Evolutionary conservation across 768 basidiomycete genomes (phyloP), one percentile per base, ranked within the genome.

Genomic region (Obba rivulosa): DNA sequence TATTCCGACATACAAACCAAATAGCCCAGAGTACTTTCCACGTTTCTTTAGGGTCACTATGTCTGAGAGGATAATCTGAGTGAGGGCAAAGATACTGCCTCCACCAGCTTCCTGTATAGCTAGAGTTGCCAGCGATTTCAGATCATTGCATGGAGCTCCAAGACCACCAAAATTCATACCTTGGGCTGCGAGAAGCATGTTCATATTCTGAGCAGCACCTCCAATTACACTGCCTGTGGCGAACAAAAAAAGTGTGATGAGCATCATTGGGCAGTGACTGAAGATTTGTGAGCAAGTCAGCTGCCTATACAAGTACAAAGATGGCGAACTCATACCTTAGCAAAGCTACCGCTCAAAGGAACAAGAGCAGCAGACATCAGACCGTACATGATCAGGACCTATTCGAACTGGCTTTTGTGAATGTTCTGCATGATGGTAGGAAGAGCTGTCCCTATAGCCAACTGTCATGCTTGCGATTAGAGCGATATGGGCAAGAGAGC

Each of bases 141-240:
- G 3, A 11, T 45, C 34, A 46, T 31, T 8, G 21, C 17, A 36
- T 21, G 37, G 16, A 17, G 7, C 14, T 23, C 23, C 4, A 24
- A 36, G 28, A 4, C 7, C 4, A 38, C n/a, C n/a, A n/a, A n/a
- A n/a, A n/a, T n/a, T n/a, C 37, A 14, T 16, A 38, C 45, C 57
- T n/a, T 72, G 55, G 0, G 65, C 70, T 9, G 62, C 67, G 41
- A 75, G 71, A 1, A 71, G 51, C 66, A 66, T 66, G 2, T 52
- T 46, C 67, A 74, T 71, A 35, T 49, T 66, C 28, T 66, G 57
- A 0, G 71, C 67, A 0, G 68, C 57, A 1, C 68, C 73, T n/a
- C 60, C 61, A 3, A 75, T 18, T 0, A 68, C 70, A 14, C 64
- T 64, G 0, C 73, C 73, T 23, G 70, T 20, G 0, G 69, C 67